Conservation (phyloP, 345 rosid species). For the Gossypium turneri region DNA sequence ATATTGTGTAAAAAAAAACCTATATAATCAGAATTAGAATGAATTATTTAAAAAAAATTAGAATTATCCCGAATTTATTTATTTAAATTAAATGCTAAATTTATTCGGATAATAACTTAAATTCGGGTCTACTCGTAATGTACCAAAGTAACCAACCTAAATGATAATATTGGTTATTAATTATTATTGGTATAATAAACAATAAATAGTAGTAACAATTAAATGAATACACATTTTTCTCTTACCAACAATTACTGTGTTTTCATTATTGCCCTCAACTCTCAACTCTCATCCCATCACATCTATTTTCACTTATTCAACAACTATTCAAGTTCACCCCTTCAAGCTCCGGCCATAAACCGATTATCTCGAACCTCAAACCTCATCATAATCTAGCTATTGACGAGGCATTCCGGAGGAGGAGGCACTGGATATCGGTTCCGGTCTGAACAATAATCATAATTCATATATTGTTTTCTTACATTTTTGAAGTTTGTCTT, state of each 20-base stretch:
- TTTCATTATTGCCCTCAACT: neutral
- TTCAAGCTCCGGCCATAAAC: neutral
- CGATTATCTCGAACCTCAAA: neutral
- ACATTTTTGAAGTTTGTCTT: constrained; percentile 20
- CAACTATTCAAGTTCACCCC: neutral
- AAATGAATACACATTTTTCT: neutral
- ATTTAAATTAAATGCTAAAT: too few relatives aligned
- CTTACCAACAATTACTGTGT: neutral
- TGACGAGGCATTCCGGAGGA: neutral
- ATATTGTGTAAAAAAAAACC: too few relatives aligned
- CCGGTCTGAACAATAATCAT: constrained; percentile 31
- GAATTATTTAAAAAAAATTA: too few relatives aligned
- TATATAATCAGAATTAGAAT: too few relatives aligned
- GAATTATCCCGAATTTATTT: too few relatives aligned
- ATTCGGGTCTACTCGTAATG: too few relatives aligned
- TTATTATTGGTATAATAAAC: neutral
- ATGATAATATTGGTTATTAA: neutral
- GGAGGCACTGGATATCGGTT: constrained; percentile 7
- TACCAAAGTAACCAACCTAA: too few relatives aligned
- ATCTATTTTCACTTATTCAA: neutral
- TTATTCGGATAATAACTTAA: too few relatives aligned
- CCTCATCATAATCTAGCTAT: neutral
- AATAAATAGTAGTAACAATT: neutral
- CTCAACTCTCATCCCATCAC: neutral
- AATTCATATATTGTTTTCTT: constrained; percentile 25